Percentiles rank a stretch among this genome's conserved stretches.
Evolutionary conservation across 257 asterid species (phyloP).

Genomic region (Fraxinus excelsior): DNA sequence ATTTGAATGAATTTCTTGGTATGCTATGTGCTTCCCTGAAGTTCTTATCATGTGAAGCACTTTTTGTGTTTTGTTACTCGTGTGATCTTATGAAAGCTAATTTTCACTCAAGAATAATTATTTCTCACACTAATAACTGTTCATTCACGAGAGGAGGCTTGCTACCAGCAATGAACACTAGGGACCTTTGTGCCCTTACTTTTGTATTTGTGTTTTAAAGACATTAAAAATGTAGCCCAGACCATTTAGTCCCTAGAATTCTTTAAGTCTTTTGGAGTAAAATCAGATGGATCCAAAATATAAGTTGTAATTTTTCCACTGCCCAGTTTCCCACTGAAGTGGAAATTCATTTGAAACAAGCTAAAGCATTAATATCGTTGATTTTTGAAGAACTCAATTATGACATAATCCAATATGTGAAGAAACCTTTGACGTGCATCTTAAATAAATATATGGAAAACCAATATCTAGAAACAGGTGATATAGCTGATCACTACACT

Average conservation of each 20-base stretch:
- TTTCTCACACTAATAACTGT: background rate
- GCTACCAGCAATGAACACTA: slow-evolving; percentile 22
- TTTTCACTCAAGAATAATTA: background rate
- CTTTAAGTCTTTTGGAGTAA: too few species aligned
- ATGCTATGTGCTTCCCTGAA: background rate
- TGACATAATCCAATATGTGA: background rate
- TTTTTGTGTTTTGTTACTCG: background rate
- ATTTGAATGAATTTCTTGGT: background rate
- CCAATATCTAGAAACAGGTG: background rate
- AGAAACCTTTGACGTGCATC: too few species aligned
- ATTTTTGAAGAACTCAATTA: background rate
- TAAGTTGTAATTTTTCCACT: too few species aligned
- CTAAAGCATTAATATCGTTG: background rate
- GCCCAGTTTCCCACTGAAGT: too few species aligned
- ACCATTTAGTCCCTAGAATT: too few species aligned
- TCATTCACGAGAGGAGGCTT: background rate
- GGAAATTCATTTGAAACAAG: background rate
- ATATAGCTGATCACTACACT: background rate
- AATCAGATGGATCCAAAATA: too few species aligned
- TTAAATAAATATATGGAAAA: background rate
- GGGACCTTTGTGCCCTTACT: too few species aligned
- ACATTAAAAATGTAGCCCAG: too few species aligned
- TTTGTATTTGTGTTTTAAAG: too few species aligned
- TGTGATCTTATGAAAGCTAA: background rate
- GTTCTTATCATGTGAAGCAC: background rate